Evolutionary conservation across 1,139 yeast species (phyloP).

Genomic region (Arxiozyma bovina): DNA sequence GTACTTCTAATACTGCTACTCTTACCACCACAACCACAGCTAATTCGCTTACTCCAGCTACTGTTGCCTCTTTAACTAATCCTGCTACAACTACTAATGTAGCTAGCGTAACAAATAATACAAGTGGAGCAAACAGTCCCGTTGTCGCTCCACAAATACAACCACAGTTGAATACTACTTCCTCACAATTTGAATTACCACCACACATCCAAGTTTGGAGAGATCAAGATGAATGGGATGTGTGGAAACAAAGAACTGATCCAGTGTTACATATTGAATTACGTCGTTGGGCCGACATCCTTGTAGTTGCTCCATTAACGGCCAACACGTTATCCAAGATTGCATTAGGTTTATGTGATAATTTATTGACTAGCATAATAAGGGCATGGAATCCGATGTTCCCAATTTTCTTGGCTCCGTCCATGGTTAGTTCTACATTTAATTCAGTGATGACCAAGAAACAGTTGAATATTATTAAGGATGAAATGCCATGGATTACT

Average conservation of each 20-base stretch:
- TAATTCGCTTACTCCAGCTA: not conserved
- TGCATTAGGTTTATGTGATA: conserved; percentile 86
- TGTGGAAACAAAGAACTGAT: conserved; percentile 78
- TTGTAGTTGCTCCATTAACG: conserved; percentile 84
- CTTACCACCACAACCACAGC: not conserved
- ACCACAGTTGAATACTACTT: not conserved
- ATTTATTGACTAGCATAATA: conserved; percentile 70
- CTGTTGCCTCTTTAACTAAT: not conserved
- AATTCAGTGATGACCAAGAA: conserved; percentile 87
- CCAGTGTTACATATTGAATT: conserved; percentile 90
- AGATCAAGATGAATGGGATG: conserved; percentile 85
- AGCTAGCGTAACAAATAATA: not conserved
- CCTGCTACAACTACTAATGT: not conserved
- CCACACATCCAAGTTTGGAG: conserved; percentile 71
- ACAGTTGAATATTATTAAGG: conserved; percentile 55
- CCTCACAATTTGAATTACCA: conserved; percentile 38
- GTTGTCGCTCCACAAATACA: not conserved
- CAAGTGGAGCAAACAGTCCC: not conserved
- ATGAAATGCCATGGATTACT: conserved; percentile 64
- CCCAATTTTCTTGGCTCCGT: conserved; percentile 88
- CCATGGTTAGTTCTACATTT: conserved; percentile 95
- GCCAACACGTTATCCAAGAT: conserved; percentile 91
- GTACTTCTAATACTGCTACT: not conserved
- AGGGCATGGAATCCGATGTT: conserved; percentile 88
- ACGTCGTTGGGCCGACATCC: conserved; percentile 91